A percentile compares a stretch with the other conserved stretches of the same genome.
These are phyloP conservation scores for Malassezia globosa DNA, from an alignment of 1,284 basidiomycete genomes.

Conservation along the genomic window DNA sequence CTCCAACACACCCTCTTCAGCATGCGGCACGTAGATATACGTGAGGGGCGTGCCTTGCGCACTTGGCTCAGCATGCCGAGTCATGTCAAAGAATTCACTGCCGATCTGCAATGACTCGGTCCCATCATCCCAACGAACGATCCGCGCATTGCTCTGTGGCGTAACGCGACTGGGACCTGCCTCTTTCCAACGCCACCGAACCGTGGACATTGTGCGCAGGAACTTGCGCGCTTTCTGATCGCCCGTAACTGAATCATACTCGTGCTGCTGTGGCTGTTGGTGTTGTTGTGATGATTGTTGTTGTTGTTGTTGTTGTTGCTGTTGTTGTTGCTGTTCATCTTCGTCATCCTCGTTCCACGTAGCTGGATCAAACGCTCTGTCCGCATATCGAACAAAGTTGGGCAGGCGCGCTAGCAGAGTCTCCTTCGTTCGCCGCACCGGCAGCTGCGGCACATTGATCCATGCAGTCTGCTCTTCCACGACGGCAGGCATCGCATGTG, in stretches of 20 bases:
- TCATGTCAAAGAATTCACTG: conserved; percentile 73
- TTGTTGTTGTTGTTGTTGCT: no score
- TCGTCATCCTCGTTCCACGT: conserved; percentile 36
- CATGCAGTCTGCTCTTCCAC: conserved; percentile 55
- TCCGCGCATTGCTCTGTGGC: conserved; percentile 71
- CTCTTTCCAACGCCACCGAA: conserved; percentile 77
- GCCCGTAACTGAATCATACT: no score
- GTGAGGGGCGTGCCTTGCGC: conserved; percentile 45
- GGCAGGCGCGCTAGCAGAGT: conserved; percentile 41
- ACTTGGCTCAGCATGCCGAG: conserved; percentile 23
- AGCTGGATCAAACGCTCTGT: conserved; percentile 28
- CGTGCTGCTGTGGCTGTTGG: no score
- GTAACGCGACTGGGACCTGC: conserved; percentile 50
- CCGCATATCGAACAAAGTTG: conserved; percentile 38
- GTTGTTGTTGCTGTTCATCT: conserved; percentile 52
- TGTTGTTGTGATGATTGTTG: no score
- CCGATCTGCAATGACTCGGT: conserved; percentile 72
- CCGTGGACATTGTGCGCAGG: conserved; percentile 73
- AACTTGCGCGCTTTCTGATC: conserved; percentile 31
- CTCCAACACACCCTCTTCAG: conserved; percentile 69
- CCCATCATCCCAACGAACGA: conserved; percentile 85
- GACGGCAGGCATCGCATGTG: conserved; percentile 47
- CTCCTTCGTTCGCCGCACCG: conserved; percentile 36
- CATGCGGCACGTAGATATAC: conserved; percentile 81
- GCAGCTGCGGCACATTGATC: conserved; percentile 28